These are phyloP conservation scores for Exsudoporus floridanus DNA, from an alignment of 1,284 basidiomycete genomes.

Conservation along the genomic window DNA sequence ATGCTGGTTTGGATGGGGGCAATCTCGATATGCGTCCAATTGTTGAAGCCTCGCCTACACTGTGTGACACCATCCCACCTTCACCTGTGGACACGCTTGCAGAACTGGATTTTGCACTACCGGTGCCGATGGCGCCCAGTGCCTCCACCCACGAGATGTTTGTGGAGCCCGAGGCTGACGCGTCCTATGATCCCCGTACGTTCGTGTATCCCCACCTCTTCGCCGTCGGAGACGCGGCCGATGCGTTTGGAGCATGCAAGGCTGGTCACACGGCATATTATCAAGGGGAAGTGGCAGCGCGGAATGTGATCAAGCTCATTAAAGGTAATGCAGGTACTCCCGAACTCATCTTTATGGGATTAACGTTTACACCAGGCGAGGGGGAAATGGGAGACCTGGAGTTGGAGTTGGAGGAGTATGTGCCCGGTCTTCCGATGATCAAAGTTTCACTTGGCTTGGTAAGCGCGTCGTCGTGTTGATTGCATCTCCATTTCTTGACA, in stretches of 20 bases:
- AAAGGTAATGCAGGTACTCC: conserved; percentile 12
- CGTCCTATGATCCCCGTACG: conserved; percentile 16
- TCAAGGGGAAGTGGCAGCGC: conserved; percentile 51
- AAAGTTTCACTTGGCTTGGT: conserved; percentile 60
- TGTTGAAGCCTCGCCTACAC: conserved; percentile 6
- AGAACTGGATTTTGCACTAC: not conserved
- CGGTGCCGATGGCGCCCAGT: not conserved
- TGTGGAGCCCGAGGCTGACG: conserved; percentile 15
- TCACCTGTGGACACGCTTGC: conserved; percentile 11
- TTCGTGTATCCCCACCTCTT: conserved; percentile 56
- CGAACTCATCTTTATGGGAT: not conserved
- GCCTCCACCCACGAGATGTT: not conserved
- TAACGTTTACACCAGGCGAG: not conserved
- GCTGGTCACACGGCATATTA: conserved; percentile 72
- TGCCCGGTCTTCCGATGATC: conserved; percentile 53
- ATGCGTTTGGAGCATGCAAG: conserved; percentile 67
- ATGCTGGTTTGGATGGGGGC: not conserved
- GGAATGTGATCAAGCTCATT: conserved; percentile 50
- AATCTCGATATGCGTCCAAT: not conserved
- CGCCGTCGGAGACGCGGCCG: conserved; percentile 67
- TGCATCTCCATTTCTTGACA: not conserved
- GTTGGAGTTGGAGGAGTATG: conserved; percentile 60
- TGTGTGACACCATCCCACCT: conserved; percentile 6
- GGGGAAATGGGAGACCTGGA: conserved; percentile 18
- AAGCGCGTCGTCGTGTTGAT: not conserved